Percentiles rank a stretch among this genome's conserved stretches.
These are phyloP conservation scores for Thymus mandschuricus DNA, from an alignment of 257 asterid genomes.

Conservation along the genomic window DNA sequence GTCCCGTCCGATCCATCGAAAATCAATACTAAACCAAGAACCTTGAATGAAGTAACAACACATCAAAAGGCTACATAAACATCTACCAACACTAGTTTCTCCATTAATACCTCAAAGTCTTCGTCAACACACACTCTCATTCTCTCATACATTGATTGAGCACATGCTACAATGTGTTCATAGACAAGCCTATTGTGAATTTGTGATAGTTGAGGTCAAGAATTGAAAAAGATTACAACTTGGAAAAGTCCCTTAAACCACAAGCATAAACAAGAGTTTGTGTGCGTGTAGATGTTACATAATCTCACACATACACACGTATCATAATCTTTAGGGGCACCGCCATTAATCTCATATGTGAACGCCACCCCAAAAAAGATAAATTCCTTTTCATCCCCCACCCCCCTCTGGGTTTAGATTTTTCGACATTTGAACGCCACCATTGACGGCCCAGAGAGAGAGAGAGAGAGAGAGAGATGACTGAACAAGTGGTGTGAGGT, in stretches of 20 bases:
- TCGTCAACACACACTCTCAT: too few species aligned
- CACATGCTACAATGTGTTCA: too few species aligned
- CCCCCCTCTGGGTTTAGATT: slow-evolving; percentile 22
- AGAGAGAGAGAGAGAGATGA: slow-evolving; percentile 28
- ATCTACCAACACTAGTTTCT: too few species aligned
- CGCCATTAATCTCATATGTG: slow-evolving; percentile 14
- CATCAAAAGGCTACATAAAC: too few species aligned
- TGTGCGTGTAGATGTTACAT: not conserved
- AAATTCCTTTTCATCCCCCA: slow-evolving; percentile 20
- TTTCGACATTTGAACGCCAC: slow-evolving; percentile 11
- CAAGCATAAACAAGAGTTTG: not conserved
- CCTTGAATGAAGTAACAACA: too few species aligned
- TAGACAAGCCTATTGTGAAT: too few species aligned
- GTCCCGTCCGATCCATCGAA: too few species aligned
- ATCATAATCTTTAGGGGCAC: not conserved
- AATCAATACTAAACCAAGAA: too few species aligned
- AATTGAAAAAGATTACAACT: too few species aligned
- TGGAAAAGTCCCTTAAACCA: slow-evolving; percentile 1
- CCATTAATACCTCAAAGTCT: too few species aligned
- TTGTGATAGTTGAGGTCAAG: too few species aligned
- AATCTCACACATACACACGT: not conserved
- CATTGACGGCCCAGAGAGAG: slow-evolving; percentile 22
- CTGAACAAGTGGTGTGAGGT: slow-evolving; percentile 36
- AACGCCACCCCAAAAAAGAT: slow-evolving; percentile 16
- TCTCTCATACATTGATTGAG: too few species aligned